These are phyloP conservation scores for Globisporangium acanthophoron DNA, from an alignment of 352 stramenopile genomes.

Conservation along the genomic window DNA sequence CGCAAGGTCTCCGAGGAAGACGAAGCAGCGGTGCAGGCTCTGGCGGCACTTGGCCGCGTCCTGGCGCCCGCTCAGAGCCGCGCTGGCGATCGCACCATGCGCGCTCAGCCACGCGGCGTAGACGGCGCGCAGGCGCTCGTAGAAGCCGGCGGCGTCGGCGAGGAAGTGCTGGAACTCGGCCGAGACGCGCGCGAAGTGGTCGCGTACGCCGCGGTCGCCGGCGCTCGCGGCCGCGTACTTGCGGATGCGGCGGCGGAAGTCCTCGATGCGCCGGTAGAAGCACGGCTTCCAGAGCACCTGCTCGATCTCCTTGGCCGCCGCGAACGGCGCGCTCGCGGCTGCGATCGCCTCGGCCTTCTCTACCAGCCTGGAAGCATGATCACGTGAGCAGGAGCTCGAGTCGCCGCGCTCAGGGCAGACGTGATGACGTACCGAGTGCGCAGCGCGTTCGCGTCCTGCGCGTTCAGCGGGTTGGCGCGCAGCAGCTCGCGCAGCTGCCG, in stretches of 20 bases:
- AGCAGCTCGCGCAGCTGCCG: slow-evolving; percentile 70
- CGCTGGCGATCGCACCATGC: neutral
- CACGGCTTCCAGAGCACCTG: slow-evolving; percentile 88
- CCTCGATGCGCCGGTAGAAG: slow-evolving; percentile 90
- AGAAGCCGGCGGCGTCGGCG: slow-evolving; percentile 54
- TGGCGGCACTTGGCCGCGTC: slow-evolving; percentile 30
- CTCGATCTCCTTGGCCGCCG: slow-evolving; percentile 65
- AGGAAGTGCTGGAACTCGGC: slow-evolving; percentile 75
- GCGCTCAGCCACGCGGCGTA: slow-evolving; percentile 37
- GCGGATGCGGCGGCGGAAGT: slow-evolving; percentile 82
- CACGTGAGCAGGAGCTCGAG: neutral
- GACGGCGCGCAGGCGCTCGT: slow-evolving; percentile 54
- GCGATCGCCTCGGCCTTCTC: slow-evolving; percentile 43
- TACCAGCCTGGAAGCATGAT: slow-evolving; percentile 26
- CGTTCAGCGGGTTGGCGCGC: slow-evolving; percentile 57
- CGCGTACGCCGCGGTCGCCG: slow-evolving; percentile 57
- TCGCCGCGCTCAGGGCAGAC: neutral
- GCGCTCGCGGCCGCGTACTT: slow-evolving; percentile 76
- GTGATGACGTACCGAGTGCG: slow-evolving; percentile 24
- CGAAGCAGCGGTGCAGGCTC: slow-evolving; percentile 76
- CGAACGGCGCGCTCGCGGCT: slow-evolving; percentile 43
- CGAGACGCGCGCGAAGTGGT: slow-evolving; percentile 75
- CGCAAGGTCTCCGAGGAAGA: slow-evolving; percentile 78
- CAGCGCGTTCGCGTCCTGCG: slow-evolving; percentile 50
- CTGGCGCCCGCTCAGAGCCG: neutral